phyloP scores from a whole-genome alignment of 805 yeast species.

The Saturnispora gosingensis region DNA sequence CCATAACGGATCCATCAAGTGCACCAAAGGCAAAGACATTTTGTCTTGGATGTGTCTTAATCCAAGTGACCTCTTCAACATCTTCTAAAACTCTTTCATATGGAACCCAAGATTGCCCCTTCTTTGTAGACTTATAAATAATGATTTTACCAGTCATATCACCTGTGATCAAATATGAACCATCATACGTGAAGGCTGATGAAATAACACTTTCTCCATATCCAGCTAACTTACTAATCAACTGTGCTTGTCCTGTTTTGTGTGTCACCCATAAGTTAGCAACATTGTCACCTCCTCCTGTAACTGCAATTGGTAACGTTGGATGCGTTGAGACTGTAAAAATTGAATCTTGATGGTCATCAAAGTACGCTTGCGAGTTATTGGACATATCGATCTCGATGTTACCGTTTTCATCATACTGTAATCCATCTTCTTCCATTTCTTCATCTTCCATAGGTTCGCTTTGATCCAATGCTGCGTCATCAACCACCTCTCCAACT shows the following conservation, averaged over 20 bases:
- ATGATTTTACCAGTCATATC: conserved; percentile 90
- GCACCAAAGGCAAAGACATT: conserved; percentile 85
- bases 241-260: conserved; percentile 62
- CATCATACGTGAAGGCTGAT: conserved; percentile 78
- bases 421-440: conserved; percentile 9
- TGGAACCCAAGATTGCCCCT: conserved; percentile 76
- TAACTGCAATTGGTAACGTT: conserved; percentile 68
- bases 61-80: conserved; percentile 85
- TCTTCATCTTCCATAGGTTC: conserved; percentile 26
- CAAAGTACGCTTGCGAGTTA: conserved; percentile 85
- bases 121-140: conserved; percentile 59
- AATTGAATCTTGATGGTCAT: conserved; percentile 80
- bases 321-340: conserved; percentile 82
- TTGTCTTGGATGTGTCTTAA: conserved; percentile 68
- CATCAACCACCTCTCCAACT: conserved; percentile 28
- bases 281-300: conserved; percentile 92
- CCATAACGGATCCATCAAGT: conserved; percentile 90
- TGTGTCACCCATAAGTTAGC: conserved; percentile 92
- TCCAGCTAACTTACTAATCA: conserved; percentile 67
- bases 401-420: conserved; percentile 36
- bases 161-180: conserved; percentile 73
- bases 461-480: conserved; percentile 32
- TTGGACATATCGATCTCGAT: conserved; percentile 81
- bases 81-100: conserved; percentile 46
- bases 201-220: conserved; percentile 84